Conservation (phyloP, 2,329 filamentous ascomycete species). For the Phaeosphaeriaceae sp. region DNA sequence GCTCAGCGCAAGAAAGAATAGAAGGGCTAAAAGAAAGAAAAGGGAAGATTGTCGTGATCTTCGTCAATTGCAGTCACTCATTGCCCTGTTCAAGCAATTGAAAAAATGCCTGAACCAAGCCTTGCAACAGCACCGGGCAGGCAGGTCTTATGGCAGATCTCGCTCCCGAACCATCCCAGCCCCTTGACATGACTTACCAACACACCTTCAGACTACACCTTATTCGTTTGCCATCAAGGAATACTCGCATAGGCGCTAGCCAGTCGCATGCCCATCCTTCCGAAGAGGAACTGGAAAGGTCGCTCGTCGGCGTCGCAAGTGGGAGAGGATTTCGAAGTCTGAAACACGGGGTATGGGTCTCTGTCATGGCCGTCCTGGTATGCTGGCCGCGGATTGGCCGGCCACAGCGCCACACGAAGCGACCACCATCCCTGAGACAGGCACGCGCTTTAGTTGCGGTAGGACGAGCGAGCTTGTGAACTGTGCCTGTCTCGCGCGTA, state of each 20-base stretch:
- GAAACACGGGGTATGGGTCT: constrained; percentile 25
- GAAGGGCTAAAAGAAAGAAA: constrained; percentile 18
- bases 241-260: constrained; percentile 1
- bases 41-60: constrained; percentile 24
- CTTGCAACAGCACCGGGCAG: constrained; percentile 1
- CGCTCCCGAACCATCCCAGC: background rate
- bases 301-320: constrained; percentile 17
- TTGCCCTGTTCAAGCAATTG: constrained; percentile 21
- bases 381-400: constrained; percentile 21
- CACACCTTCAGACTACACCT: background rate
- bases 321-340: constrained; percentile 16
- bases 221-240: constrained; percentile 1
- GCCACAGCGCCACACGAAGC: constrained; percentile 19
- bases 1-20: constrained; percentile 36
- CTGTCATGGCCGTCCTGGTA: constrained; percentile 8
- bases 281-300: background rate
- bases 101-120: constrained; percentile 7
- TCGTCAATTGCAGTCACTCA: constrained; percentile 37
- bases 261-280: constrained; percentile 2
- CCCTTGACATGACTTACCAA: background rate
- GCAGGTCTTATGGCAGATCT: constrained; percentile 33
- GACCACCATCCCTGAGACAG: constrained; percentile 16
- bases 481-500: constrained; percentile 12
- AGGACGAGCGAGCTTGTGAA: constrained; percentile 18
- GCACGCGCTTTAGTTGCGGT: constrained; percentile 30